phyloP scores from a whole-genome alignment of 192 early-diverging fungal species.

The Chytriomyces hyalinus region DNA sequence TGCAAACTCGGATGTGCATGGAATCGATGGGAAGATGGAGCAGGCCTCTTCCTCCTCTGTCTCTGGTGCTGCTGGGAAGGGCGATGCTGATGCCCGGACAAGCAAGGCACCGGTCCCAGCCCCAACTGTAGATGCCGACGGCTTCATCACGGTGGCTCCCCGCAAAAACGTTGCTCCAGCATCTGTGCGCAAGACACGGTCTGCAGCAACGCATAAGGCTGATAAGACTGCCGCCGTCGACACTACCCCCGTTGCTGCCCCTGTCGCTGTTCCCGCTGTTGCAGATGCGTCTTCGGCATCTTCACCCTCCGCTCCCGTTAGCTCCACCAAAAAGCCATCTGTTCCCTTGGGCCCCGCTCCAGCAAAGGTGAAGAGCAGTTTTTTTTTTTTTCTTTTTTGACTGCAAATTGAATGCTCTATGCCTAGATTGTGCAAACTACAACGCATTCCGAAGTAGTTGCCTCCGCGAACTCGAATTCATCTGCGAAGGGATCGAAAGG shows the following conservation, averaged over 20 bases:
- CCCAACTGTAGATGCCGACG: neutral
- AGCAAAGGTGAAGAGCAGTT: conserved; percentile 5
- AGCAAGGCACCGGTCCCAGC: neutral
- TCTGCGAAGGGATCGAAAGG: neutral
- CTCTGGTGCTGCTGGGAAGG: neutral
- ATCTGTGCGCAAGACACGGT: neutral
- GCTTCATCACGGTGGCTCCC: neutral
- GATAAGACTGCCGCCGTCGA: neutral
- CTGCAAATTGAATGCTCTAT: neutral
- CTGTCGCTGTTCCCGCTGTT: neutral
- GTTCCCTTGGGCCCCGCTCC: neutral
- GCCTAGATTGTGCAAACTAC: conserved; percentile 44
- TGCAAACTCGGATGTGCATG: neutral
- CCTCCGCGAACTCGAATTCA: conserved; percentile 1
- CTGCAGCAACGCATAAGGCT: neutral
- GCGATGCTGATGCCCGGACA: too few relatives aligned
- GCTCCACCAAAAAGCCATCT: neutral
- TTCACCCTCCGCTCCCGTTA: neutral
- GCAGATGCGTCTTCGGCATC: neutral
- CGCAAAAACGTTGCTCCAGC: neutral
- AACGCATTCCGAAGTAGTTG: conserved; percentile 43
- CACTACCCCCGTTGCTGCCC: neutral
- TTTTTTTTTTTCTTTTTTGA: neutral
- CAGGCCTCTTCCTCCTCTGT: neutral
- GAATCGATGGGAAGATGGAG: neutral